Evolutionary conservation across 2,329 filamentous ascomycete genomes (phyloP).

Genomic region (Xylariales sp.): DNA sequence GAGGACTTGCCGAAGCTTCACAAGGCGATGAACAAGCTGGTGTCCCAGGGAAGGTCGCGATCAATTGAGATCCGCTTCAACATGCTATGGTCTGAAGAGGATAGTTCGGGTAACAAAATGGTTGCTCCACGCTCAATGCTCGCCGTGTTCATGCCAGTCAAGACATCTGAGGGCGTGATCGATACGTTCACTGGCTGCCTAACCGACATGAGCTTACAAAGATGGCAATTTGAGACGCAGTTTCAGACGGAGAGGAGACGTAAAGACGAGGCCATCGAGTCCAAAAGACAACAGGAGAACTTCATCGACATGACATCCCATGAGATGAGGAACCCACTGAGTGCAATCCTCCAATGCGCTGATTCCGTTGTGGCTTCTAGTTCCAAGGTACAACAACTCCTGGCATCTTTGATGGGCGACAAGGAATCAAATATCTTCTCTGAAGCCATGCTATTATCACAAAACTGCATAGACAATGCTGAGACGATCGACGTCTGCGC

Average conservation of each 20-base stretch:
- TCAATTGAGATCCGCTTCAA: conserved; percentile 46
- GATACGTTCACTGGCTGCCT: conserved; percentile 45
- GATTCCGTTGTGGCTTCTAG: conserved; percentile 60
- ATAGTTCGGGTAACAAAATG: conserved; percentile 38
- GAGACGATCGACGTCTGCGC: conserved; percentile 72
- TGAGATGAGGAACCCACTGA: conserved; percentile 70
- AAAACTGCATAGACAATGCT: conserved; percentile 79
- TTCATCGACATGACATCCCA: conserved; percentile 75
- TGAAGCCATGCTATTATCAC: conserved; percentile 62
- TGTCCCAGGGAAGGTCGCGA: conserved; percentile 36
- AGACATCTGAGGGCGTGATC: conserved; percentile 39
- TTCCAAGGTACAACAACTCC: conserved; percentile 37
- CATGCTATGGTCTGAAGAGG: conserved; percentile 40
- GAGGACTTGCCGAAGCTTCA: conserved; percentile 38
- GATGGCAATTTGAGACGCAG: conserved; percentile 46
- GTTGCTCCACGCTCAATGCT: conserved; percentile 43
- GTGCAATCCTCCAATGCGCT: conserved; percentile 68
- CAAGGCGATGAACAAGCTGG: conserved; percentile 35
- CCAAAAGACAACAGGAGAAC: conserved; percentile 68
- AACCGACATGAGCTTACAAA: conserved; percentile 45
- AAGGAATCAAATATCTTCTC: conserved; percentile 7
- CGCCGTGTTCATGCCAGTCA: conserved; percentile 47
- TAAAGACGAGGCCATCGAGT: conserved; percentile 53
- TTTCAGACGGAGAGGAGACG: conserved; percentile 33
- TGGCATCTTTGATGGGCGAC: conserved; percentile 3